Percentiles rank a stretch among this genome's conserved stretches.
These are phyloP conservation scores for Cercospora berteroae DNA, from an alignment of 2,329 filamentous ascomycete genomes.

Conservation along the genomic window DNA sequence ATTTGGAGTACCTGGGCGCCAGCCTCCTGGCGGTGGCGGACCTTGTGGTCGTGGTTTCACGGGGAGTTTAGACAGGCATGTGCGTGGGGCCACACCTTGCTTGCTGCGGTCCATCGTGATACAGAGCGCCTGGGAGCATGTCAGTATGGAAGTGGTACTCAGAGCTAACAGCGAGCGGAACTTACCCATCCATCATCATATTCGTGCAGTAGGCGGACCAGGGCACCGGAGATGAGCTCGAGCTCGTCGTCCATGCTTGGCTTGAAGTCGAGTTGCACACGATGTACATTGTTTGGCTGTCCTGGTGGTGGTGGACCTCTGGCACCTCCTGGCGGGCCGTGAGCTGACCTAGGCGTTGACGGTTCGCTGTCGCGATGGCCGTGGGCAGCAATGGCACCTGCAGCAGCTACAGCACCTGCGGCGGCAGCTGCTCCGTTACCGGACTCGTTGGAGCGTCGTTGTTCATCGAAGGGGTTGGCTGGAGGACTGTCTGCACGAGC, in stretches of 20 bases:
- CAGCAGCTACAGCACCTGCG: conserved; percentile 12
- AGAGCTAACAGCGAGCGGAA: conserved; percentile 24
- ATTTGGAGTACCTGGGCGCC: conserved; percentile 26
- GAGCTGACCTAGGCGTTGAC: conserved; percentile 29
- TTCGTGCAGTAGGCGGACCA: conserved; percentile 87
- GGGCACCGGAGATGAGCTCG: conserved; percentile 72
- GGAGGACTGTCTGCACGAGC: conserved; percentile 27
- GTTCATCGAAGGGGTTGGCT: conserved; percentile 35
- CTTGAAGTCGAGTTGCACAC: conserved; percentile 90
- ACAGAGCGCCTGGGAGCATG: conserved; percentile 69
- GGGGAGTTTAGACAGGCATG: conserved; percentile 86
- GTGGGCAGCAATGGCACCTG: conserved; percentile 13
- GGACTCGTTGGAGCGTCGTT: conserved; percentile 23
- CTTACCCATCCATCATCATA: conserved; percentile 98
- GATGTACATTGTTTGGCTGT: conserved; percentile 67
- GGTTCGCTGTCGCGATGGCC: conserved; percentile 22
- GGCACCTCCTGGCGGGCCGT: conserved; percentile 36
- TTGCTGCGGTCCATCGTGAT: conserved; percentile 84
- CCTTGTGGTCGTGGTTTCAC: conserved; percentile 75
- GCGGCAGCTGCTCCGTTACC: conserved; percentile 7
- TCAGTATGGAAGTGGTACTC: conserved; percentile 24
- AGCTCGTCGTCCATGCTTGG: conserved; percentile 92
- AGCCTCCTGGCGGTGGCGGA: conserved; percentile 45
- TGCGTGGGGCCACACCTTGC: conserved; percentile 90
- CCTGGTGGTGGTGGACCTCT: conserved; percentile 35